These are phyloP conservation scores for Populus alba DNA, from an alignment of 345 rosid species.

Conservation along the genomic window DNA sequence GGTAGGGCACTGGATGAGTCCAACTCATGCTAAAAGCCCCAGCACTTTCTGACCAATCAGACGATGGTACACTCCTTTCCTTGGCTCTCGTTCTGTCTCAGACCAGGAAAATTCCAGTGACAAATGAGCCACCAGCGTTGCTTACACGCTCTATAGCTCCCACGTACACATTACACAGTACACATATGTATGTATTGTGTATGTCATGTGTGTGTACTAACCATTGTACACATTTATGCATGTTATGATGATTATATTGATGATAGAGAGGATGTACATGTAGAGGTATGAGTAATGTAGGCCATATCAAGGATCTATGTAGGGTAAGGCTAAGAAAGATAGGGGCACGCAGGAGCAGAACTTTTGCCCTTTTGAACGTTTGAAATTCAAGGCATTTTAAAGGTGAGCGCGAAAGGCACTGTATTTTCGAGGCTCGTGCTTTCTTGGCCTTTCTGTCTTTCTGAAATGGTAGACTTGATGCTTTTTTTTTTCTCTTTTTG, in stretches of 20 bases:
- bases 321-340: neutral
- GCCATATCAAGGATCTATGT: neutral
- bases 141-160: neutral
- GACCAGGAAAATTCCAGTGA: neutral
- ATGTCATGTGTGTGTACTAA: neutral
- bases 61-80: neutral
- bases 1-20: neutral
- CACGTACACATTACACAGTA: neutral
- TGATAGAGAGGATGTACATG: neutral
- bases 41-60: conserved; percentile 17
- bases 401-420: conserved; percentile 15
- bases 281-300: neutral
- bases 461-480: neutral
- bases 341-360: neutral
- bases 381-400: conserved; percentile 24
- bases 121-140: neutral
- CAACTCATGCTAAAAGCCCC: conserved; percentile 2
- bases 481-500: neutral
- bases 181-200: neutral
- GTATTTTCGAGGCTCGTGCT: conserved; percentile 35
- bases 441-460: neutral
- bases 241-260: neutral
- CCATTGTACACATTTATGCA: neutral
- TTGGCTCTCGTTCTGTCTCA: neutral
- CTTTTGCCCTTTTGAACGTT: conserved; percentile 9